Evolutionary conservation across 306 rosid species (phyloP).

Genomic region (Acmispon strigosus): DNA sequence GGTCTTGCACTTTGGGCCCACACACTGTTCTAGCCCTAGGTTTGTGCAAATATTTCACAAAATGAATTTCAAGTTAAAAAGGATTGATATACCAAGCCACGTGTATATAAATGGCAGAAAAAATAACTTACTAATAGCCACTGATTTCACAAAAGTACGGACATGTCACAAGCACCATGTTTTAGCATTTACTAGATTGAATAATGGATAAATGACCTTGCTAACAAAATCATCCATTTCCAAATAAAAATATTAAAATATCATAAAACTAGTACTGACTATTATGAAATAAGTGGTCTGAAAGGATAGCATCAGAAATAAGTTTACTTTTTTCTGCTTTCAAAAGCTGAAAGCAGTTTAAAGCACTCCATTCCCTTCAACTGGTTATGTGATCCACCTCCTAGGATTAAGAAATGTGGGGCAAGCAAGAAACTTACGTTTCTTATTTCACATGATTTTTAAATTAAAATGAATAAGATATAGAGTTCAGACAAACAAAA

Average conservation of each 20-base stretch:
- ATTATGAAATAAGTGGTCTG: neutral
- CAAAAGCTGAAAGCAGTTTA: neutral
- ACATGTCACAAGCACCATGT: neutral
- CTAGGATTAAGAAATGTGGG: neutral
- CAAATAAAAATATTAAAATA: neutral
- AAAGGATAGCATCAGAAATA: neutral
- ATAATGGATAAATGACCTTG: neutral
- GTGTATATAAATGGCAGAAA: neutral
- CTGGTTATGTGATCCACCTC: neutral
- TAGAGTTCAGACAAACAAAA: neutral
- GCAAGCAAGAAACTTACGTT: neutral
- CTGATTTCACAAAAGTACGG: neutral
- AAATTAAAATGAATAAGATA: neutral
- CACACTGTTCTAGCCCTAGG: neutral
- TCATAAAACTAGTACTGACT: neutral
- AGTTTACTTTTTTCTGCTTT: neutral
- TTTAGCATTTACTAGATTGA: neutral
- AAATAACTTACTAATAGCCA: neutral
- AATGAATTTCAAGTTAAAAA: neutral
- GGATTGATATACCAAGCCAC: neutral
- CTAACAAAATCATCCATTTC: neutral
- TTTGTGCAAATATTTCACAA: neutral
- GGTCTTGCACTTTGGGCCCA: neutral
- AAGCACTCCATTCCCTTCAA: neutral
- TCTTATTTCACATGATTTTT: neutral